A percentile compares a stretch with the other conserved stretches of the same genome.
Conservation (phyloP, 768 basidiomycete species). For the Crucibulum laeve region DNA sequence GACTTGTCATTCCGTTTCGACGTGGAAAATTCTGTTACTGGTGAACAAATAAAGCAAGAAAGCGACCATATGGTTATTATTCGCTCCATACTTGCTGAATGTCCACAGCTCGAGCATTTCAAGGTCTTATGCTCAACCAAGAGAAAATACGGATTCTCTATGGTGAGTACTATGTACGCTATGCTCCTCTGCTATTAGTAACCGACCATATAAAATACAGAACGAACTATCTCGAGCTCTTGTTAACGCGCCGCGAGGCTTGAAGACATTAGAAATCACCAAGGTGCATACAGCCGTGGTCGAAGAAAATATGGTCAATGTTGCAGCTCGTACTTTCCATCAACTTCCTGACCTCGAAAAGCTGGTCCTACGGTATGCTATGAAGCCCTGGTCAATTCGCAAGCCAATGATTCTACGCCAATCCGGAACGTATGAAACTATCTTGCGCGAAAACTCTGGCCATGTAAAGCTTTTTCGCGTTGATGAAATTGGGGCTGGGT, state of each 20-base stretch:
- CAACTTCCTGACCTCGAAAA: conserved; percentile 13
- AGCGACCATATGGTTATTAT: conserved; percentile 16
- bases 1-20: conserved; percentile 10
- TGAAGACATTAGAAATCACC: conserved; percentile 12
- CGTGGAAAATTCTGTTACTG: background rate
- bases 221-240: conserved; percentile 14
- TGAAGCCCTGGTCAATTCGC: conserved; percentile 9
- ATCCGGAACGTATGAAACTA: conserved; percentile 12
- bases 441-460: background rate
- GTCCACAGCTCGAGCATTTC: conserved; percentile 12
- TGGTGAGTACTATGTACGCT: conserved; percentile 8
- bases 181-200: background rate
- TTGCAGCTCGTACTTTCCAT: conserved; percentile 8
- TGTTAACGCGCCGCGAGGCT: conserved; percentile 9
- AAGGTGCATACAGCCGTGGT: conserved; percentile 9
- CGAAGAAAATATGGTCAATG: conserved; percentile 14
- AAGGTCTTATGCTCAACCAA: conserved; percentile 16
- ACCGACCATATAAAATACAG: conserved; percentile 3
- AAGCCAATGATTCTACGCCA: conserved; percentile 8
- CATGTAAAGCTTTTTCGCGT: conserved; percentile 8
- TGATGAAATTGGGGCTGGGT: conserved; percentile 10
- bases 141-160: conserved; percentile 12
- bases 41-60: conserved; percentile 3
- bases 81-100: conserved; percentile 11
- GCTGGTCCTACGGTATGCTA: conserved; percentile 10